Conservation (phyloP, 2,329 filamentous ascomycete species). For the Periconia sp. region DNA sequence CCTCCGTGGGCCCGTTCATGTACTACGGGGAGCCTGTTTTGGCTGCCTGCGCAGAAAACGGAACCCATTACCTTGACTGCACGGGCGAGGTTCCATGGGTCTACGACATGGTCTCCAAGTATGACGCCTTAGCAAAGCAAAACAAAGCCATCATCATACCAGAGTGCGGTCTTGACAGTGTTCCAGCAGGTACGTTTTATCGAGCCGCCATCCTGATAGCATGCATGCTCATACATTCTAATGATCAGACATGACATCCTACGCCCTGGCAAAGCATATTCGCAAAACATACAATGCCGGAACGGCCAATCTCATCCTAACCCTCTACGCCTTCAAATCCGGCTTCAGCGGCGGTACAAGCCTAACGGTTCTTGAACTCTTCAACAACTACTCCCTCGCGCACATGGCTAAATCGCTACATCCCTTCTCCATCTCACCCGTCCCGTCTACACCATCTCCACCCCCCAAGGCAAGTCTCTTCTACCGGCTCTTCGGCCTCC, state of each 20-base stretch:
- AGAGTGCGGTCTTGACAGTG: constrained; percentile 66
- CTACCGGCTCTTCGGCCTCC: constrained; percentile 58
- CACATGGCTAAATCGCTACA: constrained; percentile 56
- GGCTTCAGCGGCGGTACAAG: constrained; percentile 64
- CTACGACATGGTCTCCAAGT: constrained; percentile 66
- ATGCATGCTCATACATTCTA: too few species aligned
- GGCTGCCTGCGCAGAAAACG: constrained; percentile 67
- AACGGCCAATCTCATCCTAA: constrained; percentile 58
- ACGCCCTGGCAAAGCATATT: constrained; percentile 60
- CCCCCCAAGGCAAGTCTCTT: constrained; percentile 44
- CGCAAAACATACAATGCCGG: constrained; percentile 58
- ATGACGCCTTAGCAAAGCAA: constrained; percentile 63
- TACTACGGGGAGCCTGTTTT: constrained; percentile 69
- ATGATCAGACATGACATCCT: constrained; percentile 64
- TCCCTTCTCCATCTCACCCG: constrained; percentile 59
- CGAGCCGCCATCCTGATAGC: too few species aligned
- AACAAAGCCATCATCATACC: constrained; percentile 68
- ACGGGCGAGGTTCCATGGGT: constrained; percentile 71
- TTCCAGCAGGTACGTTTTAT: too few species aligned
- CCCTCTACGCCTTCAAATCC: constrained; percentile 60
- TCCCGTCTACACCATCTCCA: constrained; percentile 45
- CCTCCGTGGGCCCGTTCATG: constrained; percentile 68
- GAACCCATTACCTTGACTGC: constrained; percentile 72
- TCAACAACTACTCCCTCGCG: constrained; percentile 55
- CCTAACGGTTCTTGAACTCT: constrained; percentile 66